Conservation (phyloP, 805 yeast genomes). For the Cyberlindnera euphorbiae region DNA sequence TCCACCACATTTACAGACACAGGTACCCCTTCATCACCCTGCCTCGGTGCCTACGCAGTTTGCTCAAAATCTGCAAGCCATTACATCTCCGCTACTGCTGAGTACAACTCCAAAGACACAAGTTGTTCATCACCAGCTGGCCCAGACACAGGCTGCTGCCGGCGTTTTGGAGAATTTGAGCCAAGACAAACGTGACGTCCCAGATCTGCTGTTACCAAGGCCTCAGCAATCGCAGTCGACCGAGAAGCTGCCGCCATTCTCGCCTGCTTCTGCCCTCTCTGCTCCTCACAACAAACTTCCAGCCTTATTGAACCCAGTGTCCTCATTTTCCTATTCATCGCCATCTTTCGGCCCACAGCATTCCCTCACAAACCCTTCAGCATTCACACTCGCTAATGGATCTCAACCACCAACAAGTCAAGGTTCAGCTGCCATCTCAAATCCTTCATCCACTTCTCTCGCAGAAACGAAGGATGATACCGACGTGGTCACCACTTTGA, state of each 20-base stretch:
- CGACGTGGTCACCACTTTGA: constrained; percentile 35
- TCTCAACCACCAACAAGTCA: constrained; percentile 3
- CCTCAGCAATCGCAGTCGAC: constrained; percentile 3
- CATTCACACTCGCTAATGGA: constrained; percentile 19
- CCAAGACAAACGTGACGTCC: constrained; percentile 14
- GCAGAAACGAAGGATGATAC: too few species aligned
- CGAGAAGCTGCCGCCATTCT: constrained; percentile 18
- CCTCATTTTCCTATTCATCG: constrained; percentile 29
- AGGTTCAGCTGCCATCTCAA: too few species aligned
- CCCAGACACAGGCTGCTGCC: constrained; percentile 28
- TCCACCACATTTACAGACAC: constrained; percentile 25
- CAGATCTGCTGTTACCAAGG: constrained; percentile 8
- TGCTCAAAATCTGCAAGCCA: constrained; percentile 58
- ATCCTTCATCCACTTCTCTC: constrained; percentile 1
- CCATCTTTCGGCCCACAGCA: constrained; percentile 45
- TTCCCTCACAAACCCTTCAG: constrained; percentile 25
- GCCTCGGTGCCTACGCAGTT: constrained; percentile 66
- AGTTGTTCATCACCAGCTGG: constrained; percentile 31
- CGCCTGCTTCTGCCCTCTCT: constrained; percentile 23
- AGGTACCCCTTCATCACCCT: constrained; percentile 44
- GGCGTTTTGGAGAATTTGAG: constrained; percentile 25
- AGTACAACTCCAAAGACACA: constrained; percentile 37
- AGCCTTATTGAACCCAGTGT: constrained; percentile 18
- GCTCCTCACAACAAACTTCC: constrained; percentile 16
- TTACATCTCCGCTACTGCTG: constrained; percentile 60